Percentiles rank a stretch among this genome's conserved stretches.
Evolutionary conservation across 495 filamentous ascomycete species (phyloP).

Genomic region (Talaromyces trachyspermus): DNA sequence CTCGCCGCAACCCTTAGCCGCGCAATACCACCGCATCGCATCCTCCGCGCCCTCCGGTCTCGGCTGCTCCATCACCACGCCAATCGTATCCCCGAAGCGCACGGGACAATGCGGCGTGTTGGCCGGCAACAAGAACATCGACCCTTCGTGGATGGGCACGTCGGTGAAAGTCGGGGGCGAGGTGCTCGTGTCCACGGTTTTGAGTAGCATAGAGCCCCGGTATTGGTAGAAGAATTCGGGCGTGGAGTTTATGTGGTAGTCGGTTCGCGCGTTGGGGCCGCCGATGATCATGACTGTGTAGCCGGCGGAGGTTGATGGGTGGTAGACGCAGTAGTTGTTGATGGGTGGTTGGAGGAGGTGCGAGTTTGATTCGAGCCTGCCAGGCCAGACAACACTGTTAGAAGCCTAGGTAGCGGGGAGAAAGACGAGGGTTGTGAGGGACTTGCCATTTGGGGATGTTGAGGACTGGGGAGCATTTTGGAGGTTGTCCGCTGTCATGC

Average conservation of each 20-base stretch:
- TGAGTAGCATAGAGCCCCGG: constrained; percentile 85
- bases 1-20: constrained; percentile 49
- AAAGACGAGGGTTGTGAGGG: not conserved
- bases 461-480: constrained; percentile 40
- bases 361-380: constrained; percentile 84
- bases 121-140: constrained; percentile 85
- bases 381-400: no score
- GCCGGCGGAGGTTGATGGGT: constrained; percentile 42
- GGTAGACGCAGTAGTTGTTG: constrained; percentile 96
- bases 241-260: constrained; percentile 97
- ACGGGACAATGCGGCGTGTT: constrained; percentile 84
- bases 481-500: no score
- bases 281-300: constrained; percentile 73
- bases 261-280: constrained; percentile 90
- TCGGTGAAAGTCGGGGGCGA: constrained; percentile 59
- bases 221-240: constrained; percentile 99
- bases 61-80: constrained; percentile 84
- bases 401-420: no score
- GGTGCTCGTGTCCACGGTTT: constrained; percentile 63
- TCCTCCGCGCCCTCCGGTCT: constrained; percentile 65
- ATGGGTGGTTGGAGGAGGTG: constrained; percentile 92
- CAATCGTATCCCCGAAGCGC: constrained; percentile 62
- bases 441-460: constrained; percentile 82
- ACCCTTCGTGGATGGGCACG: constrained; percentile 83
- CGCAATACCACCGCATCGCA: constrained; percentile 79